Evolutionary conservation across 345 rosid genomes (phyloP), one percentile per base, ranked within the genome.

Genomic region (Fremontodendron californicum): DNA sequence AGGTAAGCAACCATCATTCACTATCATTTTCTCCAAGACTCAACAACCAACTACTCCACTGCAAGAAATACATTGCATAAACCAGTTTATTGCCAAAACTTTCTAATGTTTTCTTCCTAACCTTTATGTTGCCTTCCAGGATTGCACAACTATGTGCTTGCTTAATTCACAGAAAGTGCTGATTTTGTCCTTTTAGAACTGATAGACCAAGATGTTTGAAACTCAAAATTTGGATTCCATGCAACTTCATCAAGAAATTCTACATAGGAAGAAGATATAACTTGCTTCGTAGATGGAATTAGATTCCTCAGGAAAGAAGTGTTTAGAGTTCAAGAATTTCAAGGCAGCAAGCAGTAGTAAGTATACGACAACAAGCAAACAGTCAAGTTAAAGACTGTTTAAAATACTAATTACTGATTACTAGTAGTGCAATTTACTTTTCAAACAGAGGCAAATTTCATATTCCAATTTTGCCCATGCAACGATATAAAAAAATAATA

Each of bases 1-100:
- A 10, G 58, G 84, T 64, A 78, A 80, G 83, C 78, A 82, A 78
- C 62, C 78, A 67, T 75, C 55, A 63, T 79, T 76, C 73, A 40
- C 69, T 5, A 39, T 73, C 68, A 77, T 54, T n/a, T n/a, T n/a
- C n/a, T n/a, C n/a, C n/a, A n/a, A n/a, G n/a, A n/a, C n/a, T n/a
- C n/a, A n/a, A n/a, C n/a, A n/a, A n/a, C 70, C 16, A 54, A 18
- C 31, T 42, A 18, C 45, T 40, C 31, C 51, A 66, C 11, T 66
- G n/a, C n/a, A n/a, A n/a, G n/a, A n/a, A n/a, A n/a, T n/a, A n/a
- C n/a, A n/a, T 37, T n/a, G 46, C 71, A 67, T 21, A 5, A 67
- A 42, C 49, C 52, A 23, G 10, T 40, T 29, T 40, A 6, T 43
- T 43, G 37, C n/a, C 6, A 25, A n/a, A 67, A 2, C 16, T 15